Conservation (phyloP, 208 protist species). For the Acanthamoeba sp. region DNA sequence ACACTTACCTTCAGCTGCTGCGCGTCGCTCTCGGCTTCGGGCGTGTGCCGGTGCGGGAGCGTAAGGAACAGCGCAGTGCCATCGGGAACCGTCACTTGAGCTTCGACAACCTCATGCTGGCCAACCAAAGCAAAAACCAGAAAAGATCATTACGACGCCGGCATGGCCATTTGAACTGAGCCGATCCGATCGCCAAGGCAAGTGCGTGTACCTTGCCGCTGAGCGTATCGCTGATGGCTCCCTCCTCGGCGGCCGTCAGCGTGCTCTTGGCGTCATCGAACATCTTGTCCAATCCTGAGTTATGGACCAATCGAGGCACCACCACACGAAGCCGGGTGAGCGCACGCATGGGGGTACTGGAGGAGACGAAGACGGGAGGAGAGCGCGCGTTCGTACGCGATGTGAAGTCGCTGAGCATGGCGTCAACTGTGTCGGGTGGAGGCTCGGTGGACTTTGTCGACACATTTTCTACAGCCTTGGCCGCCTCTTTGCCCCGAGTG, state of each 20-base stretch:
- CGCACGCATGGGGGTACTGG: background rate
- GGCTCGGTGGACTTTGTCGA: background rate
- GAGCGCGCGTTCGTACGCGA: background rate
- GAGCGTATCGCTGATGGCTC: background rate
- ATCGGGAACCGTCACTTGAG: too few relatives aligned
- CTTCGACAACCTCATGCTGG: too few relatives aligned
- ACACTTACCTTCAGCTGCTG: too few relatives aligned
- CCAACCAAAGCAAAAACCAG: too few relatives aligned
- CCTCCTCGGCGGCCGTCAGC: background rate
- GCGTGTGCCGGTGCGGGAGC: too few relatives aligned
- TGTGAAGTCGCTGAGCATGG: slow-evolving; percentile 17
- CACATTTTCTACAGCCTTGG: background rate
- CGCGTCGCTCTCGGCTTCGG: too few relatives aligned
- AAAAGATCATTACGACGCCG: too few relatives aligned
- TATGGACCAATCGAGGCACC: too few relatives aligned
- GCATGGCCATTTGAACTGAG: too few relatives aligned
- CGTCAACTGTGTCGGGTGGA: background rate
- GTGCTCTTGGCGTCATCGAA: slow-evolving; percentile 40
- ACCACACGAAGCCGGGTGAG: background rate
- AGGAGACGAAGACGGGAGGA: background rate
- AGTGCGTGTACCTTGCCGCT: background rate
- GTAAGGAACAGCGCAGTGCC: too few relatives aligned
- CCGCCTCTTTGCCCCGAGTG: background rate
- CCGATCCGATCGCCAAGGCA: too few relatives aligned
- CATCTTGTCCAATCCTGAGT: background rate